These are phyloP conservation scores for Fusarium verticillioides DNA, from an alignment of 2,329 filamentous ascomycete genomes.

Conservation along the genomic window DNA sequence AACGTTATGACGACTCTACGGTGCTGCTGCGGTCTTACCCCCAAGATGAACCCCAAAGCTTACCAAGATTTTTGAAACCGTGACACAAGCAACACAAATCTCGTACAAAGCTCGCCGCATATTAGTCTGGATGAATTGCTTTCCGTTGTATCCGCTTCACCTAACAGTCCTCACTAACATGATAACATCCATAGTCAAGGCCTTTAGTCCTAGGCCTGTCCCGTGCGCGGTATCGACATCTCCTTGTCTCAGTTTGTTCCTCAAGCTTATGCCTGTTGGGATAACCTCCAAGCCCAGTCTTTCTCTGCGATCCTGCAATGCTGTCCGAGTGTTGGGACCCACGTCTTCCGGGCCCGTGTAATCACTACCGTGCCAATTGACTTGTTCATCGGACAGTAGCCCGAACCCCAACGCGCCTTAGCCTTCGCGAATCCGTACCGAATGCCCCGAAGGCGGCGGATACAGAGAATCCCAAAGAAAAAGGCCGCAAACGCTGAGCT, in stretches of 20 bases:
- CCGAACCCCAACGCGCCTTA: conserved; percentile 43
- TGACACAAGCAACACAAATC: conserved; percentile 42
- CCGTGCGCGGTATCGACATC: conserved; percentile 7
- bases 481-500: conserved; percentile 39
- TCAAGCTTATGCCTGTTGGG: conserved; percentile 26
- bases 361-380: conserved; percentile 47
- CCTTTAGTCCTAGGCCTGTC: conserved; percentile 4
- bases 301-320: conserved; percentile 19
- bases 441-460: conserved; percentile 38
- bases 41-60: conserved; percentile 37
- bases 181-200: not conserved
- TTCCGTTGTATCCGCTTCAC: conserved; percentile 18
- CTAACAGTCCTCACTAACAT: not conserved
- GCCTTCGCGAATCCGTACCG: conserved; percentile 36
- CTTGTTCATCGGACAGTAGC: conserved; percentile 44
- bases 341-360: conserved; percentile 35
- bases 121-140: conserved; percentile 1
- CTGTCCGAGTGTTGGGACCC: conserved; percentile 39
- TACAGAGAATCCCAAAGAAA: conserved; percentile 37
- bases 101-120: conserved; percentile 37
- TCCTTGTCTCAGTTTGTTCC: conserved; percentile 8
- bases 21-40: conserved; percentile 40
- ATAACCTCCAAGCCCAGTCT: conserved; percentile 26
- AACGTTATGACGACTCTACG: conserved; percentile 39
- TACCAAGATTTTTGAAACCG: conserved; percentile 40